Base-by-base conservation (phyloP, 2,329 filamentous ascomycete species). In the Aplosporella prunicola region DNA sequence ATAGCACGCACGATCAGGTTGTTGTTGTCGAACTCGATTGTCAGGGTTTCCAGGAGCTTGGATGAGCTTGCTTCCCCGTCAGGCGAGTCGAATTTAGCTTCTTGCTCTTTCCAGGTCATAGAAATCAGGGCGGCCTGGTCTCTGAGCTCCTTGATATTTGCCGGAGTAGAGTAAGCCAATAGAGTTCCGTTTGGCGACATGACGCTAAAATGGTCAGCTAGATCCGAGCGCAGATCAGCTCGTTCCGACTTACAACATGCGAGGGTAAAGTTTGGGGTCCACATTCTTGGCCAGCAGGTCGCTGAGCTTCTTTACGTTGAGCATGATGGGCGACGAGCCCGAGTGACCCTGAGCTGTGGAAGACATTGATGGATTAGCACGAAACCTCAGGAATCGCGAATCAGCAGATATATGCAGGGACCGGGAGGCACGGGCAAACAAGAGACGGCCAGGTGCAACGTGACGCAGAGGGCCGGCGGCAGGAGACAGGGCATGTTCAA, bases 141-240 rank as follows among this genome's bases (percentile, higher is more conserved):
- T 26, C 67, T 63, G 20, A 70, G 55, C 43, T 66, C 61, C 43
- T 63, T 62, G 47, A 67, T 65, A 43, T 69, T 59, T n/a, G 61
- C 57, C 9, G 66, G 65, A 15, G 61, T 62, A 13, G 60, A 67
- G 48, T 69, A 67, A 28, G 67, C 66, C 34, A 71, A 54, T 14
- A 71, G 50, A 2, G 65, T 69, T 43, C 66, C 67, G 46, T 68
- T 69, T 15, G 64, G 64, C 20, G 67, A 69, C 62, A 69, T 71
- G 38, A 69, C 51, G 43, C 62, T 66, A 35, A 9, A 18, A 11
- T 22, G 14, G 18, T 27, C 10, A 9, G 18, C 23, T 22, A 20
- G 31, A 20, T 23, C 17, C 25, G 24, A 23, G 22, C 23, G 28
- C 24, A 40, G 16, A 32, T 32, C 20, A 20, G 38, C 9, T 26